Evolutionary conservation across 306 rosid species (phyloP), one percentile per base, ranked within the genome.

Genomic region (Vigna reflexopilosa): DNA sequence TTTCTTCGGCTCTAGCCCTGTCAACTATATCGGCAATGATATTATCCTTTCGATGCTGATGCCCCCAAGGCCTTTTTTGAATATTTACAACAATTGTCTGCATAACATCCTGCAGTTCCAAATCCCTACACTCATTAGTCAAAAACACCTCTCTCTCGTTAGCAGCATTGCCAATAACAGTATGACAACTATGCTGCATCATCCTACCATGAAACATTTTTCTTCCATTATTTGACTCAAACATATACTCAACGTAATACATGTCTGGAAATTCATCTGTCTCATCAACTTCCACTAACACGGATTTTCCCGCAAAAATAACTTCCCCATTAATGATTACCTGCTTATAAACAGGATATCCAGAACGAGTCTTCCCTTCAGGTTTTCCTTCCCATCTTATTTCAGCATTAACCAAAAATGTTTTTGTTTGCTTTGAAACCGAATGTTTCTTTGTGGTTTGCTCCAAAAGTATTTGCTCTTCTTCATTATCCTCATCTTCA

Each of bases 141-240:
- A 95, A 80, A 87, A 95, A 95, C 38, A 95, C 82, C 83, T 95
- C 98, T 52, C 98, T 87, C 86, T 88, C 97, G 52, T 85, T 93
- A 12, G 94, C 98, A 55, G 98, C 68, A 62, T 95, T 95, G 66
- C 97, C 99, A 79, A 95, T 93, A 80, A 95, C 96, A 76, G 99
- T 95, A 55, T 87, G 80, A 26, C 90, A 85, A 67, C 98, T 98
- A 79, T 75, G 86, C 57, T 86, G 86, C 93, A 91, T 75, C 80
- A 87, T 13, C 85, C 98, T 87, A 10, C 98, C 99, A 70, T 95
- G 99, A 68, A 93, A 87, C 94, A 89, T 88, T 81, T 93, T 93
- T 67, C 72, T 80, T 59, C 93, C 96, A 58, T 63, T 66, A 30
- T 77, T 85, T 36, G 93, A 77, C 83, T 95, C 97, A 81, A 83